phyloP scores from a whole-genome alignment of 495 filamentous ascomycete genomes.

The Aspergillus funiculosus region DNA sequence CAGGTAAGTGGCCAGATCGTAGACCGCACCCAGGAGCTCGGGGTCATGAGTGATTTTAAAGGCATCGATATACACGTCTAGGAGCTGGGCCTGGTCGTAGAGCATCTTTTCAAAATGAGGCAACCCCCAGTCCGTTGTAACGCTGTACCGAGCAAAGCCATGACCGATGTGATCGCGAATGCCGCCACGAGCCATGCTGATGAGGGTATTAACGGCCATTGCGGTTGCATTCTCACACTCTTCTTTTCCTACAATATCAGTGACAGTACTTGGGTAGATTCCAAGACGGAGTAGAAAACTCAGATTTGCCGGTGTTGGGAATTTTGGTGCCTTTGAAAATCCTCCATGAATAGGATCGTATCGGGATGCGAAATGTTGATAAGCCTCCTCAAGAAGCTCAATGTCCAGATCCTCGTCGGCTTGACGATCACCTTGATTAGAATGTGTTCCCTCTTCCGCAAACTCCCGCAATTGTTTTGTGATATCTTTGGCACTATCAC shows the following conservation, averaged over 20 bases:
- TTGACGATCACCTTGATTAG: conserved; percentile 44
- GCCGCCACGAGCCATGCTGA: conserved; percentile 76
- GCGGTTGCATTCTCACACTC: conserved; percentile 68
- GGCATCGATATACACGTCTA: conserved; percentile 82
- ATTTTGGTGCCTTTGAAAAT: conserved; percentile 74
- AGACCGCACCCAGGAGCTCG: conserved; percentile 72
- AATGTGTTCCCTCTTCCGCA: conserved; percentile 76
- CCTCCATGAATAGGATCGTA: conserved; percentile 77
- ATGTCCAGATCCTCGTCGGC: conserved; percentile 71
- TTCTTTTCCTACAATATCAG: conserved; percentile 76
- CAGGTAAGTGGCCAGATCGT: conserved; percentile 80
- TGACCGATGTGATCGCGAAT: conserved; percentile 90
- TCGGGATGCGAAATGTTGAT: conserved; percentile 66
- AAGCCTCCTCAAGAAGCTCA: conserved; percentile 87
- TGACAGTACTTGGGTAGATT: conserved; percentile 63
- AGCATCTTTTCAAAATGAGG: conserved; percentile 99
- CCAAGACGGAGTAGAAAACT: conserved; percentile 74
- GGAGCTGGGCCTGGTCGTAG: conserved; percentile 85
- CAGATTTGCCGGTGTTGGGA: conserved; percentile 82
- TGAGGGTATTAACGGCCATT: conserved; percentile 80
- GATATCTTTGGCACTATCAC: conserved; percentile 76
- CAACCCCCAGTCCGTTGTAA: conserved; percentile 84
- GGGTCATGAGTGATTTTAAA: conserved; percentile 66
- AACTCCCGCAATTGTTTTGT: conserved; percentile 76
- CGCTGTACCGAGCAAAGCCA: conserved; percentile 85